Evolutionary conservation across 352 stramenopile genomes (phyloP), one percentile per base, ranked within the genome.

Genomic region (Phytophthora fragariae): DNA sequence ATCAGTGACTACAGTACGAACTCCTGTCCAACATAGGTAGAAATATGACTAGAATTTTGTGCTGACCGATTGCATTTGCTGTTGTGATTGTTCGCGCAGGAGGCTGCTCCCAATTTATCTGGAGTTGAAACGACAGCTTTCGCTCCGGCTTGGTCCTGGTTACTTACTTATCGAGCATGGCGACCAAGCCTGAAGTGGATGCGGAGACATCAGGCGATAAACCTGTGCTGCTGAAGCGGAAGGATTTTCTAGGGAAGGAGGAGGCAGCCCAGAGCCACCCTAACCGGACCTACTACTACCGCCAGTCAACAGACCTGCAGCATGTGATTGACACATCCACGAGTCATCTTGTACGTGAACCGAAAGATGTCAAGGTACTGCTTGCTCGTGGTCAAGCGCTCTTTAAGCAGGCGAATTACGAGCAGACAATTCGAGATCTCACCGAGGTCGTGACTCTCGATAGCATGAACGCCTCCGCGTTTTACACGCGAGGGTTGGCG

Each of bases 241-340:
- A 94, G 54, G 88, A 95, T 66, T 95, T 92, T 58, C 69, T 95
- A 17, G 75, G 70, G 10, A 90, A 76, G 27, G 88, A 95, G 59
- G 86, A 88, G 62, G 83, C 70, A 19, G 85, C 84, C 9, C 85
- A 91, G 62, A 81, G 62, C 57, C 84, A 93, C 59, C 82, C 86
- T 2, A 90, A 91, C 44, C 81, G 89, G 31, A 92, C 85, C 33
- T 95, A 94, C 70, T 95, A 92, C 62, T 97, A 88, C 65, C 81
- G 83, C 37, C 93, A 93, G 58, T 58, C 80, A 7, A 79, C 80
- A 4, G 88, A 97, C 54, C 70, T 95, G 0, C 84, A 92, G 68
- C 78, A 91, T 21, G 73, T 97, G 49, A 84, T 97, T 56, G 86
- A 92, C 37, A 68, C 77, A 27, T 87, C 89, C 33, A 94, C 89